phyloP scores from a whole-genome alignment of 352 stramenopile species.

The Aphanomyces stellatus region DNA sequence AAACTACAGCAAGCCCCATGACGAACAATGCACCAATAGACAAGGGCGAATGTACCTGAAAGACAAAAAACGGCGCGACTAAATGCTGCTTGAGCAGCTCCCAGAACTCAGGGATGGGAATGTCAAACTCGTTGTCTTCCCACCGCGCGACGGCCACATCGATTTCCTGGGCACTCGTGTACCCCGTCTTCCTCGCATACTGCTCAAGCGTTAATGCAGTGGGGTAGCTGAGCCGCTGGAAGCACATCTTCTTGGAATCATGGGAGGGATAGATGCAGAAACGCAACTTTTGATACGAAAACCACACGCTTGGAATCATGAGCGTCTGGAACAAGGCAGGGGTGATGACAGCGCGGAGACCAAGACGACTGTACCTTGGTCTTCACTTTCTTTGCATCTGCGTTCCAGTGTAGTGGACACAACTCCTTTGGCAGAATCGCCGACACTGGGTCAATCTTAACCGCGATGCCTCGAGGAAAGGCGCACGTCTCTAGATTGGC shows the following conservation, averaged over 20 bases:
- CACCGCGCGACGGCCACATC: slow-evolving; percentile 30
- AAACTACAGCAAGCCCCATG: too few relatives aligned
- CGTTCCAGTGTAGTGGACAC: neutral
- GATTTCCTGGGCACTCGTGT: slow-evolving; percentile 12
- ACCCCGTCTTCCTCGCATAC: slow-evolving; percentile 26
- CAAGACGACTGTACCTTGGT: neutral
- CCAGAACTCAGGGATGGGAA: slow-evolving; percentile 77
- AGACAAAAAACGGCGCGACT: slow-evolving; percentile 95
- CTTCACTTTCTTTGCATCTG: neutral
- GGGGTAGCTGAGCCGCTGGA: slow-evolving; percentile 38
- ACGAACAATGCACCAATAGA: too few relatives aligned
- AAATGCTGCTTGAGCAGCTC: slow-evolving; percentile 89
- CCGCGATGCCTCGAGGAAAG: neutral
- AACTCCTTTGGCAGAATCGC: neutral
- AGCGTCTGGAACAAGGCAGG: too few relatives aligned
- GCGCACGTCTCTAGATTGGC: neutral
- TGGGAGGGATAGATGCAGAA: slow-evolving; percentile 49
- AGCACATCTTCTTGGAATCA: slow-evolving; percentile 23
- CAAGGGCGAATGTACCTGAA: slow-evolving; percentile 75
- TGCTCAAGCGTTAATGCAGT: slow-evolving; percentile 25
- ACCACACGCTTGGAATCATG: slow-evolving; percentile 45
- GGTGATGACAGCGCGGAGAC: neutral
- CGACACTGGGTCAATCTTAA: neutral
- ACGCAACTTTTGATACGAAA: slow-evolving; percentile 71
- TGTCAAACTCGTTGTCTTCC: slow-evolving; percentile 74